phyloP scores from a whole-genome alignment of 2,329 filamentous ascomycete genomes.

The Clonostachys sp. region DNA sequence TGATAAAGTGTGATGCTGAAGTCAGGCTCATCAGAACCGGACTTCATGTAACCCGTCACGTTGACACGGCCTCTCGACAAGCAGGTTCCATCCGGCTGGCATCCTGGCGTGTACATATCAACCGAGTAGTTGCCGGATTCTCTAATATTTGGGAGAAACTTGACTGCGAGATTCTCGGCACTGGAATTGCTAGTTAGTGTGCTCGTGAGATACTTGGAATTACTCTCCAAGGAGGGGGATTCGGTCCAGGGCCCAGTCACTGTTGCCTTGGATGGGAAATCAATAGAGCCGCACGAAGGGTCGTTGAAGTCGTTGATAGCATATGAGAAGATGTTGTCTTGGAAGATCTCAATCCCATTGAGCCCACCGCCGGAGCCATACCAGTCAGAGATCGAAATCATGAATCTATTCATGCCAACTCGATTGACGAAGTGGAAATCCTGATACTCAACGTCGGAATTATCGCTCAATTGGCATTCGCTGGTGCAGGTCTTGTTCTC shows the following conservation, averaged over 20 bases:
- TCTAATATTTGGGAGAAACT: slow-evolving; percentile 78
- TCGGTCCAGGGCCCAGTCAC: slow-evolving; percentile 70
- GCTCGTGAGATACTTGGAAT: slow-evolving; percentile 72
- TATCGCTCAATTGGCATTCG: slow-evolving; percentile 76
- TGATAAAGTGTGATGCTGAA: slow-evolving; percentile 69
- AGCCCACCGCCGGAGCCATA: slow-evolving; percentile 84
- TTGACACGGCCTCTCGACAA: slow-evolving; percentile 73
- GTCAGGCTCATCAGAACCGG: slow-evolving; percentile 35
- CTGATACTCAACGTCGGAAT: slow-evolving; percentile 63
- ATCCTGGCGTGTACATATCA: slow-evolving; percentile 89
- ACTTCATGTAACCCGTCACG: slow-evolving; percentile 68
- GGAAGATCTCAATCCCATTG: slow-evolving; percentile 79
- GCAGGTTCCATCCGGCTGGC: slow-evolving; percentile 75
- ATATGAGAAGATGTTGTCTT: slow-evolving; percentile 80
- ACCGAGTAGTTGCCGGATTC: slow-evolving; percentile 91
- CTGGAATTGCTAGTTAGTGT: slow-evolving; percentile 52
- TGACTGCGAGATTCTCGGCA: slow-evolving; percentile 60
- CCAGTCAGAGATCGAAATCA: slow-evolving; percentile 80
- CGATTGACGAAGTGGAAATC: slow-evolving; percentile 88
- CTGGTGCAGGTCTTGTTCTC: slow-evolving; percentile 70
- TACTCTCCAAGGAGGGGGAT: slow-evolving; percentile 63
- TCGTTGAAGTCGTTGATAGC: slow-evolving; percentile 87
- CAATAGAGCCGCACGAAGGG: slow-evolving; percentile 66
- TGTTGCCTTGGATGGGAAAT: slow-evolving; percentile 59
- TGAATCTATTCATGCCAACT: slow-evolving; percentile 84